Evolutionary conservation across 306 rosid species (phyloP).

Genomic region (Cajanus cajan): DNA sequence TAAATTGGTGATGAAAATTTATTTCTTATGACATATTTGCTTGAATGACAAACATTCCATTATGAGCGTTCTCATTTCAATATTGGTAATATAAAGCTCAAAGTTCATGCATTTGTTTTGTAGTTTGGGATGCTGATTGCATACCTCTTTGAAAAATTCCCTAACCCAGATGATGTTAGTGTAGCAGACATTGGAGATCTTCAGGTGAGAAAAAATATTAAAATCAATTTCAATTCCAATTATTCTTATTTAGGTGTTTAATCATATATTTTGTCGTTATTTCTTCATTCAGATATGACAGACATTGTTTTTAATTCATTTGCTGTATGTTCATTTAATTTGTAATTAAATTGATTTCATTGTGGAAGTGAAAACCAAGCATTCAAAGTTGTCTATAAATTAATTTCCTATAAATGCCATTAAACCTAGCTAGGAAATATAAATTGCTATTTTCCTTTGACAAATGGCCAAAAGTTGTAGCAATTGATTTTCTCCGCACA

Average conservation of each 20-base stretch:
- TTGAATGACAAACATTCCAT: constrained; percentile 6
- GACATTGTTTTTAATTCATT: neutral
- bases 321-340: neutral
- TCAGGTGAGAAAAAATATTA: constrained; percentile 56
- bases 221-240: constrained; percentile 3
- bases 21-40: constrained; percentile 2
- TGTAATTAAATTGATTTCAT: constrained; percentile 6
- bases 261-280: constrained; percentile 2
- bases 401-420: constrained; percentile 15
- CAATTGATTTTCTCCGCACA: neutral
- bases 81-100: constrained; percentile 29
- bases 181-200: constrained; percentile 85
- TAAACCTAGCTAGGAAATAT: neutral
- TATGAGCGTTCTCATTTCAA: constrained; percentile 10
- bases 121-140: constrained; percentile 97
- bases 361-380: neutral
- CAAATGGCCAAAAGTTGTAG: neutral
- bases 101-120: constrained; percentile 37
- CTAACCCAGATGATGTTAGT: constrained; percentile 64
- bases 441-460: neutral
- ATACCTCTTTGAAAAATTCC: constrained; percentile 79
- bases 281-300: constrained; percentile 17
- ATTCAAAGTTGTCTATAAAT: neutral
- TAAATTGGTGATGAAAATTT: neutral
- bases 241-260: constrained; percentile 2